These are phyloP conservation scores for Dendrothele bispora DNA, from an alignment of 768 basidiomycete species.

Conservation along the genomic window DNA sequence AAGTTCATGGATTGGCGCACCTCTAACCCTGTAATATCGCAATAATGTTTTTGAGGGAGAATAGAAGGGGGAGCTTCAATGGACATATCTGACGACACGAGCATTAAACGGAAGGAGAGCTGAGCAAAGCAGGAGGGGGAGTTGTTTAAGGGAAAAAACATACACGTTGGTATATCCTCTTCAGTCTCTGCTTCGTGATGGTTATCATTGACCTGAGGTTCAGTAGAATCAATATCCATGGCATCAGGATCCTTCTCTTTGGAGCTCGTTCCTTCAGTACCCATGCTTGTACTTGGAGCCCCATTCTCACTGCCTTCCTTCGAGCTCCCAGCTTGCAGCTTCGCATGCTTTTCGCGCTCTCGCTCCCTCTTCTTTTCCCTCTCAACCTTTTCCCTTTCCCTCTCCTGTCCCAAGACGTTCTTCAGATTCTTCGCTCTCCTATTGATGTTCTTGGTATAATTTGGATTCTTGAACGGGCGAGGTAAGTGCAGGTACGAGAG, in stretches of 20 bases:
- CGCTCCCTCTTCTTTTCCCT: slow-evolving; percentile 55
- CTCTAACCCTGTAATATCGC: slow-evolving; percentile 86
- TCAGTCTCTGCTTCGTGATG: slow-evolving; percentile 42
- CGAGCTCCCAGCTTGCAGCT: too few species aligned
- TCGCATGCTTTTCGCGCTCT: slow-evolving; percentile 39
- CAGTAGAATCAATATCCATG: slow-evolving; percentile 70
- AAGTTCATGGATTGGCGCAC: slow-evolving; percentile 35
- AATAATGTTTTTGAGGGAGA: slow-evolving; percentile 73
- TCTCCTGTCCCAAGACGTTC: slow-evolving; percentile 73
- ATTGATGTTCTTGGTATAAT: slow-evolving; percentile 68
- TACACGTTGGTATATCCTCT: slow-evolving; percentile 75
- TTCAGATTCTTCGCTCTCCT: slow-evolving; percentile 81
- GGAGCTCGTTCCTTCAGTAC: too few species aligned
- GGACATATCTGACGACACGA: slow-evolving; percentile 57
- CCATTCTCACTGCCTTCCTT: too few species aligned
- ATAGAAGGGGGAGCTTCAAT: slow-evolving; percentile 87
- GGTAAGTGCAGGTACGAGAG: slow-evolving; percentile 70
- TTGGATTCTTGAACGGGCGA: slow-evolving; percentile 76
- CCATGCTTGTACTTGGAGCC: too few species aligned
- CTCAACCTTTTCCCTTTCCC: slow-evolving; percentile 72
- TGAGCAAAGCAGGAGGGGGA: too few species aligned
- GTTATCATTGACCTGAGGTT: slow-evolving; percentile 57
- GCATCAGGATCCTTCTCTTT: too few species aligned
- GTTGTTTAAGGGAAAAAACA: too few species aligned
- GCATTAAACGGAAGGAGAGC: too few species aligned